Base-by-base conservation (phyloP, 208 protist genomes). In the Eutreptiella sp. region DNA sequence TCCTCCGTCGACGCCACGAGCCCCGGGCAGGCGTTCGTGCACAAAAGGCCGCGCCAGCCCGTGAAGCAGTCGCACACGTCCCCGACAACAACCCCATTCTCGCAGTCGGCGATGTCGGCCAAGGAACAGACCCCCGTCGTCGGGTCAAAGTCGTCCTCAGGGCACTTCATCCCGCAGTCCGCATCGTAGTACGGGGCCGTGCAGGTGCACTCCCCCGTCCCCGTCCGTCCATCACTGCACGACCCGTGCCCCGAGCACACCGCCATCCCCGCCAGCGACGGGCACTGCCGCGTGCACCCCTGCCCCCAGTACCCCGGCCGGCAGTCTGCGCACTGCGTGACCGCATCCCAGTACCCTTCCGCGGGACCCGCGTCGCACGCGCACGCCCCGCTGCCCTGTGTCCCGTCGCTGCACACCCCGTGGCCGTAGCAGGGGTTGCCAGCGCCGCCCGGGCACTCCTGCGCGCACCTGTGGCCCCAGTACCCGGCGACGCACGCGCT, bases 401-500 rank as follows among this genome's bases (percentile, higher is more conserved):
- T 9, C 5, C 58, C 58, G 21, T 64, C 58, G 50, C 11, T 43
- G 53, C 58, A 64, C 21, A 14, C n/a, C 14, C 58, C 58, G 58
- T 43, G 58, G 4, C 58, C 58, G 28, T 5, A 28, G 58, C 58
- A 64, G 31, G 58, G 58, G 16, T 35, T 46, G 5, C 50, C 7
- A 24, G 58, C 58, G 24, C 48, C 43, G 29, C 58, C 58, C 9
- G 58, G 41, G 50, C 58, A 64, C 58, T 64, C 48, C 27, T 43
- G 33, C 7, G 9, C 9, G 50, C 58, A 64, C 14, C 14, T 41
- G 11, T 16, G 11, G 5, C 58, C 58, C 48, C 50, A 64, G 43
- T 64, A 64, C 7, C 47, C 47, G 7, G 58, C 9, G 5, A 19
- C 5, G 28, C 58, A 64, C 32, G 24, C 50, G 46, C 58, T 41